Conservation (phyloP, 139 green algal genomes). For the Eudorina sp. region DNA sequence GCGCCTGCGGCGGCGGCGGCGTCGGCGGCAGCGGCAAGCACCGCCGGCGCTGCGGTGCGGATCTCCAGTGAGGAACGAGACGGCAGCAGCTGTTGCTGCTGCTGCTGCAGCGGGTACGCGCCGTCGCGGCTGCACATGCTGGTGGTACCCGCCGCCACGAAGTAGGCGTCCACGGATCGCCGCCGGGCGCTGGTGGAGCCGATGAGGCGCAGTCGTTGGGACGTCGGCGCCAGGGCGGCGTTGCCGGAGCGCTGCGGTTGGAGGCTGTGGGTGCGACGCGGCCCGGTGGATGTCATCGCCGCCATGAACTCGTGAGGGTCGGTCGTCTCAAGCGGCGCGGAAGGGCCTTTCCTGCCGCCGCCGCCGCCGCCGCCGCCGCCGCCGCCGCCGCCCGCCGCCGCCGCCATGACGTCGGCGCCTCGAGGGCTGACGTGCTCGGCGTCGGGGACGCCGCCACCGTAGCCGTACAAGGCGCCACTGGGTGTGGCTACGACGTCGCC, state of each 20-base stretch:
- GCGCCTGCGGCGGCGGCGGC: no score
- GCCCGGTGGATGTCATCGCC: neutral
- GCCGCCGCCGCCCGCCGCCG: neutral
- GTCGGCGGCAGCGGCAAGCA: no score
- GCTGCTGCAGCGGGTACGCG: neutral
- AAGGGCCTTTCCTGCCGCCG: no score
- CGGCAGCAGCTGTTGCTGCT: neutral
- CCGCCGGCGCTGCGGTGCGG: no score
- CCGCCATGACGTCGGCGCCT: neutral
- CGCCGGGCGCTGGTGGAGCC: conserved; percentile 9
- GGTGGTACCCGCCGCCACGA: no score
- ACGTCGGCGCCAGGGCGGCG: neutral
- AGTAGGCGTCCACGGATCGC: no score
- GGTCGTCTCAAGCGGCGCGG: neutral
- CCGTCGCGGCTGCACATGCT: neutral
- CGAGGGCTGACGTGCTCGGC: neutral
- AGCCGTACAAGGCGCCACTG: neutral
- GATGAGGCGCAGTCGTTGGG: no score
- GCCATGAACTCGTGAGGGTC: neutral
- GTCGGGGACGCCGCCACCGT: no score
- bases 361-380: neutral
- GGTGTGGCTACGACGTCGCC: neutral
- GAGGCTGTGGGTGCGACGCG: conserved; percentile 6
- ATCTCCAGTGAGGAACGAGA: neutral
- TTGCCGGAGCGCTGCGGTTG: neutral